phyloP scores from a whole-genome alignment of 2,329 filamentous ascomycete genomes.

The Aspergillus alliaceus region DNA sequence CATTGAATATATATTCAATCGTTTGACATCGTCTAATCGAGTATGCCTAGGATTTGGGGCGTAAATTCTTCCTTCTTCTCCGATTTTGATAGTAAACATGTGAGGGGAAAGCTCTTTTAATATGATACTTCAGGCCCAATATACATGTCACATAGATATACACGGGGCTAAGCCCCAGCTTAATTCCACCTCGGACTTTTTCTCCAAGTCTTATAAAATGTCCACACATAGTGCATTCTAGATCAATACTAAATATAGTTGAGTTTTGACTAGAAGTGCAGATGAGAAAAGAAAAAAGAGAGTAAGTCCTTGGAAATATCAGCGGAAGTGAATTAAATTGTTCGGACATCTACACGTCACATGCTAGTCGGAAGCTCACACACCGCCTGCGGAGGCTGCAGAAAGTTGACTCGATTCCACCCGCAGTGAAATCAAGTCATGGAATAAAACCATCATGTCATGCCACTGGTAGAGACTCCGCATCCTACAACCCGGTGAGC shows the following conservation, averaged over 20 bases:
- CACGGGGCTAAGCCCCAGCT: not conserved
- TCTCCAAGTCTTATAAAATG: too few species aligned
- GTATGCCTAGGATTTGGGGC: not conserved
- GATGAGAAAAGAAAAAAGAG: too few species aligned
- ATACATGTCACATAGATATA: not conserved
- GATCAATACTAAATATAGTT: not conserved
- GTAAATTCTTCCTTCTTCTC: not conserved
- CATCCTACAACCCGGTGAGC: slow-evolving; percentile 4
- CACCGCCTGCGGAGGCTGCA: slow-evolving; percentile 15
- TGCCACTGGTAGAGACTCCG: slow-evolving; percentile 2
- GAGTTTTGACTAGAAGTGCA: not conserved
- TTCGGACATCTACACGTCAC: too few species aligned
- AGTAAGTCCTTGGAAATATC: too few species aligned
- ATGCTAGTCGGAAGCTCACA: slow-evolving; percentile 10
- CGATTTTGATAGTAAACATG: not conserved
- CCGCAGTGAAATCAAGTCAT: not conserved
- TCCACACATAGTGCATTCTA: not conserved
- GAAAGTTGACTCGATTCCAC: not conserved
- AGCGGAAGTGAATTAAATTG: too few species aligned
- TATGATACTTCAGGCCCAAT: not conserved
- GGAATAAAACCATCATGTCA: slow-evolving; percentile 1
- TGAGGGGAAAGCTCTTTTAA: not conserved
- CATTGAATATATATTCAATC: not conserved
- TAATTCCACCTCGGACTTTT: not conserved
- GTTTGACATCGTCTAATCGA: not conserved